Evolutionary conservation across 163 green algal species (phyloP), one percentile per base, ranked within the genome.

Genomic region (Scenedesmus sp.): DNA sequence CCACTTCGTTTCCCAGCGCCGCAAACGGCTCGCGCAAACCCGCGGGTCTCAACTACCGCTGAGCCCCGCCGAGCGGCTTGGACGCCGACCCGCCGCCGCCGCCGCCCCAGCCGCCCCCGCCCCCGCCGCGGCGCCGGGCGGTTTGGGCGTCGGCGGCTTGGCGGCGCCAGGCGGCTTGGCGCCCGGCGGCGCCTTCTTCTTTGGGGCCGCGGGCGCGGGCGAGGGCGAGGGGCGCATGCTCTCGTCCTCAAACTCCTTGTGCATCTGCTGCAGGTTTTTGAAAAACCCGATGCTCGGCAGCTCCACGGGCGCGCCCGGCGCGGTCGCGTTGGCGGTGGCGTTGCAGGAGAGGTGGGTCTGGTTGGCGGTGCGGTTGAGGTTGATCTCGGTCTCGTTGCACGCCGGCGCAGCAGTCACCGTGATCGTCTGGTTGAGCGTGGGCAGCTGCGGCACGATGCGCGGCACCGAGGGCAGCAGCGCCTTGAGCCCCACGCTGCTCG

Each of bases 361-460:
- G 14, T 67, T 28, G 0, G 69, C 53, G 17, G 69, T 77, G 34
- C 69, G 62, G 69, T 77, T 77, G 24, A 54, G 4, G 36, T 77
- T 77, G 34, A 77, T 28, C 54, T 67, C 22, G 10, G 69, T 77
- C 28, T 77, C 69, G 22, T 77, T 77, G 69, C 69, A 77, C 15
- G 69, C 26, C 4, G 53, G 33, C 17, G 69, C 34, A 0, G 69
- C 34, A 2, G 64, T 22, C 2, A 71, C 50, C 36, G 53, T 24
- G 10, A 81, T 51, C 15, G 63, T 69, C 39, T 73, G 62, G 31
- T 75, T 74, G 28, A 75, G 34, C 0, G 74, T 75, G 2, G 74
- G 60, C 13, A 81, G 56, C n/a, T 74, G 60, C 1, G 74, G 74
- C 11, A 62, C 45, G 28, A 81, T 75, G 24, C 51, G 51, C 2